These are phyloP conservation scores for Rhinocladiella mackenziei DNA, from an alignment of 2,329 filamentous ascomycete genomes.

Conservation along the genomic window DNA sequence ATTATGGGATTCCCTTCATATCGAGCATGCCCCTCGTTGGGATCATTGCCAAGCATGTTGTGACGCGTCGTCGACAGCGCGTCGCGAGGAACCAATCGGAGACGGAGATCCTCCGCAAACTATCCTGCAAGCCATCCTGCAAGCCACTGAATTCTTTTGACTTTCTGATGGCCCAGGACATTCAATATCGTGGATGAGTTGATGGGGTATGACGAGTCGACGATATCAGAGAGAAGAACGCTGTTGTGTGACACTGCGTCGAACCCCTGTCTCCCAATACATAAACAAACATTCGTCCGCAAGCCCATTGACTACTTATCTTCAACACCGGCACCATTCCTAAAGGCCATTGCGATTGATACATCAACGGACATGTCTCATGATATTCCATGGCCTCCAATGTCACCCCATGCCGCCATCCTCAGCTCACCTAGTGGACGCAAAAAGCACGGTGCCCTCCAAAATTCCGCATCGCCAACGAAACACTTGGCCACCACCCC, in stretches of 20 bases:
- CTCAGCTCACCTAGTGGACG: constrained; percentile 73
- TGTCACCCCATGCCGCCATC: constrained; percentile 59
- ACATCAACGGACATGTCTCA: constrained; percentile 14
- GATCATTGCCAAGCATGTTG: constrained; percentile 5
- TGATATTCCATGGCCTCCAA: constrained; percentile 54
- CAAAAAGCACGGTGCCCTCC: constrained; percentile 65
- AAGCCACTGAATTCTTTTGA: no score
- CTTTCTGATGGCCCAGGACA: no score
- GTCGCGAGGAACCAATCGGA: constrained; percentile 19
- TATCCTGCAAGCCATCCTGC: neutral
- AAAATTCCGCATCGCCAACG: constrained; percentile 64
- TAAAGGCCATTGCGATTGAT: neutral
- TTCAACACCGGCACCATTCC: neutral
- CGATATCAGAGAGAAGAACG: no score
- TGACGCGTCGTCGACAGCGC: constrained; percentile 8
- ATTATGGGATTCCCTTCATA: neutral
- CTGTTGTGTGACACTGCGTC: no score
- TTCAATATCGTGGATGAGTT: no score
- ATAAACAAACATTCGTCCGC: constrained; percentile 1
- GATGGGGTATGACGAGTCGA: no score
- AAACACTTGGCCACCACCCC: constrained; percentile 48
- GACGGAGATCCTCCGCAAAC: constrained; percentile 8
- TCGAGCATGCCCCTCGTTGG: neutral
- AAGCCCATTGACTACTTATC: neutral
- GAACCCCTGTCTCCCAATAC: no score